Percentiles rank a stretch among this genome's conserved stretches.
Conservation (phyloP, 2,329 filamentous ascomycete genomes). For the Periglandula ipomoeae region DNA sequence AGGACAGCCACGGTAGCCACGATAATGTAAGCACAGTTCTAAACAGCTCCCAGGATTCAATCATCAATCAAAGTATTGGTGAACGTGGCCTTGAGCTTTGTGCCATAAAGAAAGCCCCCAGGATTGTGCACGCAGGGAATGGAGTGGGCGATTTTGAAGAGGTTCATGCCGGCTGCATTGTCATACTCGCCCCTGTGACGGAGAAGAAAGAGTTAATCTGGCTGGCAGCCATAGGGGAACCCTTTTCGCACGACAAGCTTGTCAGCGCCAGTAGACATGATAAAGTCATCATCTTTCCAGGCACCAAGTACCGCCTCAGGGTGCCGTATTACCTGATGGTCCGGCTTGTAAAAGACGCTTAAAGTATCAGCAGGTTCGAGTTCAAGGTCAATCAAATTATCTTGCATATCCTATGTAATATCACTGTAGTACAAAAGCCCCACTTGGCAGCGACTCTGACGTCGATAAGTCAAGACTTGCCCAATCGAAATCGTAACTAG, state of each 20-base stretch:
- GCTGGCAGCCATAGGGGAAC: neutral
- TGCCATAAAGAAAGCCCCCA: neutral
- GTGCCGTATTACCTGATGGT: neutral
- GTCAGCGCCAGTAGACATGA: neutral
- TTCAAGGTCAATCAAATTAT: neutral
- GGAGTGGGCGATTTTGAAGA: neutral
- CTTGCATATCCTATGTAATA: neutral
- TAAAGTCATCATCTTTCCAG: neutral
- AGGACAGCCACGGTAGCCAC: no score
- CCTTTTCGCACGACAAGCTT: neutral
- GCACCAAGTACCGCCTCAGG: neutral
- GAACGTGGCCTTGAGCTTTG: neutral
- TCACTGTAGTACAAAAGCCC: neutral
- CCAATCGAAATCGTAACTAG: no score
- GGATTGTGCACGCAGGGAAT: neutral
- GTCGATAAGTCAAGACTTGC: no score
- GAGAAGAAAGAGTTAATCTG: neutral
- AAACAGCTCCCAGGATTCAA: neutral
- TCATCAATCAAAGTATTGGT: neutral
- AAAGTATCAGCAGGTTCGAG: neutral
- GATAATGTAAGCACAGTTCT: neutral
- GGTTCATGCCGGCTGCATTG: neutral
- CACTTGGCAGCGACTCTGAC: neutral
- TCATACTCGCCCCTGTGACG: neutral
- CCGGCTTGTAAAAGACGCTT: neutral